A percentile compares a stretch with the other conserved stretches of the same genome.
These are phyloP conservation scores for Dioscorea zingiberensis DNA, from an alignment of 106 monocot genomes.

Conservation along the genomic window DNA sequence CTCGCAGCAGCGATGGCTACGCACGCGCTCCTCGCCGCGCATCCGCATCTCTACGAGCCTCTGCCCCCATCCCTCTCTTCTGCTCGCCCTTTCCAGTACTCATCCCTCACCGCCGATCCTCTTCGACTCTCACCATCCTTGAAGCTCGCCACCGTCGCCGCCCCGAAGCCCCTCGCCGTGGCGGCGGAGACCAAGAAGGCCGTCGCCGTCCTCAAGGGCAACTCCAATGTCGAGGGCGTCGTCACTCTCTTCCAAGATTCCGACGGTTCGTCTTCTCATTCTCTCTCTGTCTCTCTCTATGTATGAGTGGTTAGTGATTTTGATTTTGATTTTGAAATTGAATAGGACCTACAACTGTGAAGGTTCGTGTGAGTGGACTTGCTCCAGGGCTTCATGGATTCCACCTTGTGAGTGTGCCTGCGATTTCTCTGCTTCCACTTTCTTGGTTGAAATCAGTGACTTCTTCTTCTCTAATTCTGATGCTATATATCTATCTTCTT, in stretches of 20 bases:
- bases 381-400: slow-evolving; percentile 68
- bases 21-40: slow-evolving; percentile 25
- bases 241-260: slow-evolving; percentile 70
- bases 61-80: no score
- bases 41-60: no score
- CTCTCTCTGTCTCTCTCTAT: neutral
- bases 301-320: neutral
- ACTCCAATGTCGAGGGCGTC: slow-evolving; percentile 62
- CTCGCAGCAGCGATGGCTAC: slow-evolving; percentile 46
- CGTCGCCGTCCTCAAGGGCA: slow-evolving; percentile 81
- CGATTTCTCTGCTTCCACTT: no score
- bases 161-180: slow-evolving; percentile 16
- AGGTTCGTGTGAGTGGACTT: slow-evolving; percentile 55
- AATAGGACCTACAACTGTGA: slow-evolving; percentile 57
- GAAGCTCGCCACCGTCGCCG: neutral
- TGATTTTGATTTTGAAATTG: slow-evolving; percentile 6
- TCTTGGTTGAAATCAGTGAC: neutral
- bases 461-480: neutral
- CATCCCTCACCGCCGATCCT: slow-evolving; percentile 10
- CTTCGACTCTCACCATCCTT: neutral
- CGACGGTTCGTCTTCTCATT: slow-evolving; percentile 25
- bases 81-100: slow-evolving; percentile 28
- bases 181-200: slow-evolving; percentile 61
- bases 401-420: slow-evolving; percentile 44
- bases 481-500: neutral